Base-by-base conservation (phyloP, 805 yeast genomes). In the Nakazawaea sp. region DNA sequence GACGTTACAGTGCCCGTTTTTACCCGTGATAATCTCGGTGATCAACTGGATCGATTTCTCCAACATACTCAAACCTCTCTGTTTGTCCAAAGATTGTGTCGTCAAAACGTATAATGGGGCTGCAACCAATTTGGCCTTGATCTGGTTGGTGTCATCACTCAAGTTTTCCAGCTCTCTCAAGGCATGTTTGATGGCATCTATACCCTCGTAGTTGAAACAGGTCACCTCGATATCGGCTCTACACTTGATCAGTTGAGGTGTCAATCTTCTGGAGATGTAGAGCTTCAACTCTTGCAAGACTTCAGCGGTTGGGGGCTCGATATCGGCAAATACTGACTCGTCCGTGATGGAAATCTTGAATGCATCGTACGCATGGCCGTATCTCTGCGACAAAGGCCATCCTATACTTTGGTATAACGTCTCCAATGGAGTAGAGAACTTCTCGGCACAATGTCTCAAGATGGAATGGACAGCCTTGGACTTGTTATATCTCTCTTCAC, bases 191-290 rank as follows among this genome's bases (percentile, higher is more conserved):
- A 92, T 89, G 47, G 98, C 98, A 58, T 89, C 96, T 49, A 92
- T 87, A 60, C 98, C 98, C 62, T 92, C 97, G 62, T 92, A 92
- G 43, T 89, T 73, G 67, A 90, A 92, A 61, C 98, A 92, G 11
- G 97, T 87, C 30, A 92, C 97, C 63, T 90, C 97, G 33, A 92
- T 83, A 60, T 92, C 97, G n/a, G 98, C 96, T 64, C 98, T 83
- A 56, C 94, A 83, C 68, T 90, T 92, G 51, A 88, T 88, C 27
- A 97, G 96, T 67, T 89, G 97, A 44, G 98, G 98, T 25, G 98
- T 92, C 61, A 92, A 75, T 62, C 97, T 82, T 61, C 94, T 79
- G 38, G 90, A 72, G 52, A 92, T 90, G 66, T 92, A 92, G 36
- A 75, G 68, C 59, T 85, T 79, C 51, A 92, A 74, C 62, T 92